These are phyloP conservation scores for Penicillium sp. DNA, from an alignment of 2,329 filamentous ascomycete genomes.

Conservation along the genomic window DNA sequence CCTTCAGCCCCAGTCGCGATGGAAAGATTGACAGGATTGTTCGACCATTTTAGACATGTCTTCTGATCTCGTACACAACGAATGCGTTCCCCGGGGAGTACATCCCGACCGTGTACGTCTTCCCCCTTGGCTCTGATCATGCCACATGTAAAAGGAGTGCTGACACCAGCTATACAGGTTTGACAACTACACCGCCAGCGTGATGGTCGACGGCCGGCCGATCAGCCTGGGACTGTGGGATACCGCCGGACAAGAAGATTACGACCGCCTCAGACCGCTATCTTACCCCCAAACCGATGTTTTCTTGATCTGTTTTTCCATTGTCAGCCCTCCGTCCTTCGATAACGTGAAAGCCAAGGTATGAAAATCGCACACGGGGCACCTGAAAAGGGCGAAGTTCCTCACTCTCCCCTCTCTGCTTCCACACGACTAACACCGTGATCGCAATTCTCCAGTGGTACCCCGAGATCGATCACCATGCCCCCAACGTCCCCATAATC, in stretches of 20 bases:
- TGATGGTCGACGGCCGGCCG: slow-evolving; percentile 98
- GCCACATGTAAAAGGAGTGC: slow-evolving; percentile 9
- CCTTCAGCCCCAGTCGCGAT: not conserved
- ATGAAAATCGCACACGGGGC: slow-evolving; percentile 20
- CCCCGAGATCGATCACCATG: slow-evolving; percentile 96
- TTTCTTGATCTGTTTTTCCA: slow-evolving; percentile 97
- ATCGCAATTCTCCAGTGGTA: slow-evolving; percentile 69
- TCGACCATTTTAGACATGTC: slow-evolving; percentile 73
- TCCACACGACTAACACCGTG: not conserved
- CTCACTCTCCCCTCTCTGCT: not conserved
- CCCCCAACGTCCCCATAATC: slow-evolving; percentile 92
- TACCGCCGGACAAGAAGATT: slow-evolving; percentile 98
- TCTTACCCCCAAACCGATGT: slow-evolving; percentile 99
- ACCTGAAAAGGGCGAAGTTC: slow-evolving; percentile 3
- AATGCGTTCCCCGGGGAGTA: slow-evolving; percentile 99
- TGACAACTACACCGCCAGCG: slow-evolving; percentile 98
- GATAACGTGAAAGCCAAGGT: slow-evolving; percentile 99
- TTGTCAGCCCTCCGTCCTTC: slow-evolving; percentile 95
- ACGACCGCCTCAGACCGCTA: slow-evolving; percentile 88
- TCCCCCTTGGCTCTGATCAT: slow-evolving; percentile 7
- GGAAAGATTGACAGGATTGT: not conserved
- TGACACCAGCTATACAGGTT: slow-evolving; percentile 60
- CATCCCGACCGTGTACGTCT: slow-evolving; percentile 79
- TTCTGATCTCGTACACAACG: slow-evolving; percentile 98
- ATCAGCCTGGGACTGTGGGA: slow-evolving; percentile 98